These are phyloP conservation scores for Pichia inconspicua DNA, from an alignment of 1,139 yeast genomes.

Conservation along the genomic window DNA sequence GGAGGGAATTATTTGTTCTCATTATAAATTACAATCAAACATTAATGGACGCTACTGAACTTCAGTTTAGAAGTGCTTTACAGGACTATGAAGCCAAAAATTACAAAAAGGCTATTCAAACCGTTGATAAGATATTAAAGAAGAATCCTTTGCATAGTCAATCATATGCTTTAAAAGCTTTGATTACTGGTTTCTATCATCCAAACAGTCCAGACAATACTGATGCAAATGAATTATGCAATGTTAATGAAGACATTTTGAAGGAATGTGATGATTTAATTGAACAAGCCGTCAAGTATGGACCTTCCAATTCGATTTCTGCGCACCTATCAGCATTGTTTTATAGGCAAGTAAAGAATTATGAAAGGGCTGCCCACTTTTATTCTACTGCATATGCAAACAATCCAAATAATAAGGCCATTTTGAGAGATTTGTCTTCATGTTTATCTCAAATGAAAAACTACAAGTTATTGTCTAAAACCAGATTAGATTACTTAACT, in stretches of 20 bases:
- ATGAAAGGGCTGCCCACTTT: constrained; percentile 73
- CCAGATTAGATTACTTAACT: constrained; percentile 66
- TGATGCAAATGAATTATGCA: constrained; percentile 19
- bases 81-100: constrained; percentile 77
- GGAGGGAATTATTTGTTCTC: neutral
- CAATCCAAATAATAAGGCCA: constrained; percentile 72
- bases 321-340: constrained; percentile 85
- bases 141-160: constrained; percentile 73
- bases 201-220: constrained; percentile 10
- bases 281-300: constrained; percentile 52
- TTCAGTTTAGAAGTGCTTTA: constrained; percentile 64
- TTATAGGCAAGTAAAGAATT: constrained; percentile 62
- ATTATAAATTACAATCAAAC: no score
- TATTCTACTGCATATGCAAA: constrained; percentile 69
- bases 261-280: constrained; percentile 61
- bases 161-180: constrained; percentile 78
- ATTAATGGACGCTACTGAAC: constrained; percentile 6
- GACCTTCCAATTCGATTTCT: constrained; percentile 52
- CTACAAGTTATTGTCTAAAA: constrained; percentile 49
- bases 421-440: constrained; percentile 73
- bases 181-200: constrained; percentile 31
- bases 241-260: constrained; percentile 39
- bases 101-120: constrained; percentile 76
- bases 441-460: constrained; percentile 78
- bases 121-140: constrained; percentile 69